A percentile compares a stretch with the other conserved stretches of the same genome.
phyloP scores from a whole-genome alignment of 2,329 filamentous ascomycete species.

The Trichoderma sp. region DNA sequence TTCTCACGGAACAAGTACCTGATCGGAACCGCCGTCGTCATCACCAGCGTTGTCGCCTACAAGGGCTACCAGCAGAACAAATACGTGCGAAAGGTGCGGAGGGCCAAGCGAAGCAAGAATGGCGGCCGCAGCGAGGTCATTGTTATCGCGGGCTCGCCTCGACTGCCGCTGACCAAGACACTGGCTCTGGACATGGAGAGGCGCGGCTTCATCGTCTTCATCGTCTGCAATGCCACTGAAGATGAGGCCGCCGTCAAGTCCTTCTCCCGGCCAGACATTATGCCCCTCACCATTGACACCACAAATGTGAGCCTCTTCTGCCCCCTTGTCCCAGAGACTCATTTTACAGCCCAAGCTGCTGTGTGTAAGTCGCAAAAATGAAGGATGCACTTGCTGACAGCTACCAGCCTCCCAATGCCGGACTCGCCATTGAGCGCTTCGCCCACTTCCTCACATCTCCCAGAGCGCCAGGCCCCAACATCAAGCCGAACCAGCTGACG shows the following conservation, averaged over 20 bases:
- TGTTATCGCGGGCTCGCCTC: conserved; percentile 85
- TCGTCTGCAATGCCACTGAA: conserved; percentile 82
- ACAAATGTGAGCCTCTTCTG: conserved; percentile 62
- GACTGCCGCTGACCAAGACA: conserved; percentile 79
- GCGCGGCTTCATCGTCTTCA: conserved; percentile 88
- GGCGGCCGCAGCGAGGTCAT: conserved; percentile 84
- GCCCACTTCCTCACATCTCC: conserved; percentile 70
- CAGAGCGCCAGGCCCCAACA: conserved; percentile 73
- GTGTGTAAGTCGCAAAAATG: not conserved
- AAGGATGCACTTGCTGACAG: not conserved
- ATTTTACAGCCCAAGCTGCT: not conserved
- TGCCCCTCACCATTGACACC: conserved; percentile 79
- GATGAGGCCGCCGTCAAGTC: conserved; percentile 79
- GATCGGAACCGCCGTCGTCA: conserved; percentile 69
- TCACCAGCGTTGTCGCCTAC: conserved; percentile 66
- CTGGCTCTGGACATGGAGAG: conserved; percentile 85
- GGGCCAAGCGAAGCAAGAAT: conserved; percentile 76
- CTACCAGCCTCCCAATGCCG: conserved; percentile 65
- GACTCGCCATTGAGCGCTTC: conserved; percentile 70
- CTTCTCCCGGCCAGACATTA: conserved; percentile 78
- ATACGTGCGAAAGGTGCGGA: conserved; percentile 66
- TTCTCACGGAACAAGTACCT: conserved; percentile 70
- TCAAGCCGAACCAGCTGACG: conserved; percentile 72
- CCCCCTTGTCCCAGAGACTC: not conserved
- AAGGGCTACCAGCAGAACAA: conserved; percentile 53